A percentile compares a stretch with the other conserved stretches of the same genome.
Evolutionary conservation across 1,284 basidiomycete species (phyloP).

Genomic region (Rhodotorula sp.): DNA sequence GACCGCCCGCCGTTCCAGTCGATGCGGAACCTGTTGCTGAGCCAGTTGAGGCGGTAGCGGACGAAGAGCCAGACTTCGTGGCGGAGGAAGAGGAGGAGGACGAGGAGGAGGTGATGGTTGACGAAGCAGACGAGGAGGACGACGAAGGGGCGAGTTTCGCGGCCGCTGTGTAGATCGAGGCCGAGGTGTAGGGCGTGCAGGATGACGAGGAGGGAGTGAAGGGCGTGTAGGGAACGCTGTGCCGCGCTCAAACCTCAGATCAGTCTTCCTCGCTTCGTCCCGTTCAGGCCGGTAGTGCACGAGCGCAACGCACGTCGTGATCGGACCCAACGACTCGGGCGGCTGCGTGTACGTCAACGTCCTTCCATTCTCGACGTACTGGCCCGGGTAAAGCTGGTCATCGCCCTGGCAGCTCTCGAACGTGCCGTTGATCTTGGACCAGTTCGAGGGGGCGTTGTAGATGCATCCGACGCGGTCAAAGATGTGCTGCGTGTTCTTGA

Average conservation of each 20-base stretch:
- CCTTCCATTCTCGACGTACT: conserved; percentile 54
- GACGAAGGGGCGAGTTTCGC: conserved; percentile 23
- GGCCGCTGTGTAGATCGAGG: conserved; percentile 55
- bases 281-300: too few species aligned
- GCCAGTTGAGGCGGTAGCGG: neutral
- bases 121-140: conserved; percentile 39
- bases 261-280: neutral
- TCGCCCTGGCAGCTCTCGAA: conserved; percentile 66
- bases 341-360: conserved; percentile 35
- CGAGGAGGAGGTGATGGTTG: neutral
- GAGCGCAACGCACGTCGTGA: conserved; percentile 4
- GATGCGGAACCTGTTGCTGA: neutral
- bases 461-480: conserved; percentile 61
- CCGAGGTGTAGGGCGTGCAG: conserved; percentile 61
- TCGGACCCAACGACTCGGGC: conserved; percentile 28
- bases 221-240: conserved; percentile 62
- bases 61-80: neutral
- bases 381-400: conserved; percentile 61
- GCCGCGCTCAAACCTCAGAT: neutral
- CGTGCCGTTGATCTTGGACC: conserved; percentile 53
- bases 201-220: conserved; percentile 61
- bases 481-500: conserved; percentile 31
- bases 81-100: neutral
- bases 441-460: conserved; percentile 66
- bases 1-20: neutral